These are phyloP conservation scores for Prunus padus DNA, from an alignment of 306 rosid genomes.

Conservation along the genomic window DNA sequence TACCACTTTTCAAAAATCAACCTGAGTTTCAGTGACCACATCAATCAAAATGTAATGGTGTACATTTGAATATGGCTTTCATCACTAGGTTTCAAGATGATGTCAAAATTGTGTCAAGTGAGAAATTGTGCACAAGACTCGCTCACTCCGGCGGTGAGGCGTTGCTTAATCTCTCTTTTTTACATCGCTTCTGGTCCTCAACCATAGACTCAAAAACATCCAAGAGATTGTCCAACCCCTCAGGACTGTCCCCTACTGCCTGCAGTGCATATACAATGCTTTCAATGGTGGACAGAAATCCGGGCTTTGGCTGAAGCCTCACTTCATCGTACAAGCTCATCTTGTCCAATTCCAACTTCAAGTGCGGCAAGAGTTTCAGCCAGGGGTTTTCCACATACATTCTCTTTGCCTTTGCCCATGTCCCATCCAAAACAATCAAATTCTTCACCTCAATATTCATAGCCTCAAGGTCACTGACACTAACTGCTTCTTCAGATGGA, in stretches of 20 bases:
- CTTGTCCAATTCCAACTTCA: slow-evolving; percentile 66
- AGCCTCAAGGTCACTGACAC: slow-evolving; percentile 32
- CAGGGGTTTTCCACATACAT: slow-evolving; percentile 80
- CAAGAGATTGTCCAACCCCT: slow-evolving; percentile 67
- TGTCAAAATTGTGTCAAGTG: not conserved
- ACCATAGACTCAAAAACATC: slow-evolving; percentile 82
- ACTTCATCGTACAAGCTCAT: slow-evolving; percentile 74
- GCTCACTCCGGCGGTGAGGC: not conserved
- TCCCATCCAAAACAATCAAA: slow-evolving; percentile 80
- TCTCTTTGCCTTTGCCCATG: slow-evolving; percentile 93
- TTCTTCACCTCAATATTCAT: slow-evolving; percentile 51
- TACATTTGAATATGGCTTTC: not conserved
- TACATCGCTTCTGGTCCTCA: slow-evolving; percentile 72
- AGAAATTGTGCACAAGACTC: slow-evolving; percentile 21
- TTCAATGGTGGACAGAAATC: slow-evolving; percentile 81
- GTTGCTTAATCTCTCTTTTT: slow-evolving; percentile 63
- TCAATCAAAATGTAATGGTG: no score
- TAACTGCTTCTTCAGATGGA: slow-evolving; percentile 64
- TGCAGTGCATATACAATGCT: slow-evolving; percentile 74
- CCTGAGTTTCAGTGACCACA: not conserved
- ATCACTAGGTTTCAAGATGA: not conserved
- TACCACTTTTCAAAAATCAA: no score
- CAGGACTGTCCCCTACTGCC: slow-evolving; percentile 51
- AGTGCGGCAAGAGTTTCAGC: slow-evolving; percentile 72
- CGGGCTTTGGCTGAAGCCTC: slow-evolving; percentile 71